Evolutionary conservation across 1,284 basidiomycete species (phyloP).

Genomic region (Grifola frondosa): DNA sequence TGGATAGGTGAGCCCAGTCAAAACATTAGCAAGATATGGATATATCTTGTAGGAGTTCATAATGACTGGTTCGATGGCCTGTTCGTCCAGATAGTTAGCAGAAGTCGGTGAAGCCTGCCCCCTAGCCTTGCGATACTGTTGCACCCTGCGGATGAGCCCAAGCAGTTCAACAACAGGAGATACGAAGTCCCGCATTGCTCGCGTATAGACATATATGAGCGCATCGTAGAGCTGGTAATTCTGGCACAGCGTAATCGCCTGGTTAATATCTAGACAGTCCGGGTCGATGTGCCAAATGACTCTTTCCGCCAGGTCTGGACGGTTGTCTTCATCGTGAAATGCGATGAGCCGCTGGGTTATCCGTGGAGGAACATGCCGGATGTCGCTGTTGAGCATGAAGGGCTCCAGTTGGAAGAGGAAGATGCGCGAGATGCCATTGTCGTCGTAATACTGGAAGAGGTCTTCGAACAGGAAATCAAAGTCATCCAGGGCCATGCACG

Average conservation of each 20-base stretch:
- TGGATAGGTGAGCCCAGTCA: constrained; percentile 89
- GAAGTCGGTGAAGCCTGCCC: constrained; percentile 33
- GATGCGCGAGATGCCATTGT: constrained; percentile 84
- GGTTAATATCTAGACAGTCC: constrained; percentile 89
- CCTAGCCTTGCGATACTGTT: constrained; percentile 47
- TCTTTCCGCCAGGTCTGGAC: constrained; percentile 79
- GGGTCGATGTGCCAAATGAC: constrained; percentile 98
- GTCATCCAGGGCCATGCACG: constrained; percentile 80
- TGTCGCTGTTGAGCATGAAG: constrained; percentile 76
- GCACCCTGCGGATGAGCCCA: constrained; percentile 70
- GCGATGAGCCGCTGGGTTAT: constrained; percentile 86
- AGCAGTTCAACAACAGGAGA: constrained; percentile 88
- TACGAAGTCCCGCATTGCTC: constrained; percentile 86
- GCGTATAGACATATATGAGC: constrained; percentile 90
- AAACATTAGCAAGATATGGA: constrained; percentile 83
- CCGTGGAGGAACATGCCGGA: constrained; percentile 79
- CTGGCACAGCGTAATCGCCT: constrained; percentile 86
- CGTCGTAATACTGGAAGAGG: constrained; percentile 87
- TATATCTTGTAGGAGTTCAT: constrained; percentile 91
- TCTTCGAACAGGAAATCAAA: constrained; percentile 91
- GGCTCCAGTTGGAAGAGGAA: constrained; percentile 84
- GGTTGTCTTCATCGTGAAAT: constrained; percentile 71
- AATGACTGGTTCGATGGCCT: constrained; percentile 56
- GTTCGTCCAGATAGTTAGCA: constrained; percentile 33
- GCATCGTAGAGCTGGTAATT: constrained; percentile 87